Evolutionary conservation across 192 early-diverging fungal species (phyloP), one percentile per base, ranked within the genome.

Genomic region (Coemansia asiatica): DNA sequence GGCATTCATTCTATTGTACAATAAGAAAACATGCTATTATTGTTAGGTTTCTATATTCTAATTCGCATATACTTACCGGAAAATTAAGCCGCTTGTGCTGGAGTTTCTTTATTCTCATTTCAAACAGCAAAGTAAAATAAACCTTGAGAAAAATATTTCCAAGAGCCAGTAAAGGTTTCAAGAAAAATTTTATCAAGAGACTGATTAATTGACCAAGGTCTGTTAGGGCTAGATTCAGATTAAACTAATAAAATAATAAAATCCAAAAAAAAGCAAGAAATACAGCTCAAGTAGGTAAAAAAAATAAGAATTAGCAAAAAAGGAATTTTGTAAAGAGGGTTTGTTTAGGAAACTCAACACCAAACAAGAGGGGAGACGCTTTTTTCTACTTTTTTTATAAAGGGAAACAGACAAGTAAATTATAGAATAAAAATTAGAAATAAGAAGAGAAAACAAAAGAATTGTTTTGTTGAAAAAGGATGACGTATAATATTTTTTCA

Each of bases 31-130:
- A n/a, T 16, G 23, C 10, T 54, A 1, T 26, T 40, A 55, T 21
- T 16, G 23, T 23, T 23, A 22, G 25, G 6, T 4, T 28, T 28
- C 16, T 4, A 29, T n/a, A n/a, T n/a, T n/a, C n/a, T n/a, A n/a
- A n/a, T n/a, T n/a, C n/a, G n/a, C n/a, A n/a, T n/a, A n/a, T 57
- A 72, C 79, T 71, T 82, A 82, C 80, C 62, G 80, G 80, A 44
- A 71, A 77, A 61, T 74, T 77, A 58, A 77, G 75, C 36, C 80
- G 60, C 68, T 77, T 76, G 69, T 82, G 80, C 19, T 73, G 71
- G 2, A 74, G 64, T 60, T 82, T 82, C 69, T 82, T 82, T 46
- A 82, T 82, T 64, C 64, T 71, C 79, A 82, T 82, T 68, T 53
- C 21, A n/a, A 44, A 33, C 31, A 33, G 31, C 31, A 6, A 33